Base-by-base conservation (phyloP, 306 rosid genomes). In the Quercus berberidifolia region DNA sequence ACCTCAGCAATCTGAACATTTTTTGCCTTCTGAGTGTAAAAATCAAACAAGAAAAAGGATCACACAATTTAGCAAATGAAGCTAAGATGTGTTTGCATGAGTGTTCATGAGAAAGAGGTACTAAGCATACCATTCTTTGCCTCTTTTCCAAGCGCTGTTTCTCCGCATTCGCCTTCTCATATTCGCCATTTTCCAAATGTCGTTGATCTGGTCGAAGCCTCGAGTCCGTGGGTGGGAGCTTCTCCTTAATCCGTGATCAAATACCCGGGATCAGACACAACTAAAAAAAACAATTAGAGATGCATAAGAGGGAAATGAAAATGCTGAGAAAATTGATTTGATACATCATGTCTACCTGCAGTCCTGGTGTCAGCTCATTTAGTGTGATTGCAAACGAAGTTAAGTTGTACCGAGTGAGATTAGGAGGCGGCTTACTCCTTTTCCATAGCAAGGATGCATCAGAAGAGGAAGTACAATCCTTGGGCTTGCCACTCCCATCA, bases 161-260 rank as follows among this genome's bases (percentile, higher is more conserved):
- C 89, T 95, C 98, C 52, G 72, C 74, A 80, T 95, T 95, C 28
- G 99, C 98, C 91, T 87, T 93, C 85, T 91, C 99, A 56, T 93
- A 95, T 82, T 95, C 97, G 52, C 99, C 99, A 82, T 95, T 91
- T 88, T 95, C 99, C 74, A 95, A 83, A 85, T 90, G 94, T 76
- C 99, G 94, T 82, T 95, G 99, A 86, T 95, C 99, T 2, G 99
- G 99, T 82, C 99, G 89, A 69, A 93, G 89, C 88, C 99, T 89
- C 64, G 99, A 95, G 89, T 95, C 99, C 76, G 99, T 95, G 80
- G 99, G 96, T 38, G 99, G 99, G 71, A 95, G 99, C 85, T 91
- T 95, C 92, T 90, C 99, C 99, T 95, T 89, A 91, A 95, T 88
- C 94, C 94, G 91, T 89, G 90, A 93, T 89, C 91, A 95, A 91